Evolutionary conservation across 2,329 filamentous ascomycete species (phyloP).

Genomic region (Amauroascus verrucosus): DNA sequence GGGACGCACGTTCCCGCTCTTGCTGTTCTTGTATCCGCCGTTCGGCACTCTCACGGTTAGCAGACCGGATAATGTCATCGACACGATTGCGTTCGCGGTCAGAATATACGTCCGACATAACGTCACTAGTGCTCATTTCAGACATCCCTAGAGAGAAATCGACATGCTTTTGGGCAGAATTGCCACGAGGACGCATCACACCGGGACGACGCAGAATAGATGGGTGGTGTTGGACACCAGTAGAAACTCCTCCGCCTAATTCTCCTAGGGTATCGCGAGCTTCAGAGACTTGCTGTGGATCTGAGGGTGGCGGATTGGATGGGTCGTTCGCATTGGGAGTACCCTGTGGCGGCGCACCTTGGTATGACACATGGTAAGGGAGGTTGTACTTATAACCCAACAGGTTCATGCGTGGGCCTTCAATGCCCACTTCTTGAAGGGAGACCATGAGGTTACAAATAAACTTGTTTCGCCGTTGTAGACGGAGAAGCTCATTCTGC

Average conservation of each 20-base stretch:
- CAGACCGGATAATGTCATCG: constrained; percentile 30
- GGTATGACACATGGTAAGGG: constrained; percentile 53
- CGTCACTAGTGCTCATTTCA: constrained; percentile 47
- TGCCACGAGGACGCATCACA: constrained; percentile 42
- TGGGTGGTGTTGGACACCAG: constrained; percentile 26
- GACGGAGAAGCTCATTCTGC: constrained; percentile 85
- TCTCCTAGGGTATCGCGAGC: constrained; percentile 25
- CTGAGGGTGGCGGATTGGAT: constrained; percentile 26
- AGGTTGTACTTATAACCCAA: constrained; percentile 57
- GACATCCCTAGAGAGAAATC: constrained; percentile 62
- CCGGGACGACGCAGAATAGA: constrained; percentile 45
- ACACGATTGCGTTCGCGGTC: constrained; percentile 40
- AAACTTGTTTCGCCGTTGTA: constrained; percentile 87
- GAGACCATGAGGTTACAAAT: constrained; percentile 82
- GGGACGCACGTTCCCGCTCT: constrained; percentile 20
- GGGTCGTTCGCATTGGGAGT: constrained; percentile 36
- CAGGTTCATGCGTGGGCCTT: constrained; percentile 66
- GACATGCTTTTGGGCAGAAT: constrained; percentile 54
- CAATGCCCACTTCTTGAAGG: constrained; percentile 73
- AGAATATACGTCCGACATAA: constrained; percentile 56
- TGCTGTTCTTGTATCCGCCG: constrained; percentile 26
- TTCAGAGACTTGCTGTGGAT: constrained; percentile 21
- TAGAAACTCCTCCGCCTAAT: constrained; percentile 36
- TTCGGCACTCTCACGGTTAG: constrained; percentile 34
- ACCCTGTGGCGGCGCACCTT: constrained; percentile 39